Evolutionary conservation across 257 asterid genomes (phyloP), one percentile per base, ranked within the genome.

Genomic region (Ballota nigra): DNA sequence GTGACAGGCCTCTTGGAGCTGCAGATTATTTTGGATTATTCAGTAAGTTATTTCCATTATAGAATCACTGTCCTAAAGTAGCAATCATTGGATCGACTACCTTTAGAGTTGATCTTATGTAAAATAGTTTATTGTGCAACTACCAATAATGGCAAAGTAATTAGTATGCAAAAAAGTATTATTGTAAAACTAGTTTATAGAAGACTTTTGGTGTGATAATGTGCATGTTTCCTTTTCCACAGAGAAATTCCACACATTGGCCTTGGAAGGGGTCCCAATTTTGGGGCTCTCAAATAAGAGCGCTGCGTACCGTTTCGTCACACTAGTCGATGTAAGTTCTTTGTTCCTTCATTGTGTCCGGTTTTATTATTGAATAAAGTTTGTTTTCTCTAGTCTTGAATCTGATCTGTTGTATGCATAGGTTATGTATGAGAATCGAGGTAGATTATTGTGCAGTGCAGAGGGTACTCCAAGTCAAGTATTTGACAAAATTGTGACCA

Each of bases 1-100:
- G 96, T 19, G 92, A 91, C 67, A 79, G 83, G 53, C 97, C 97
- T 73, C 95, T 91, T 58, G 97, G 97, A 3, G 97, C 97, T 19
- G 97, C 97, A 26, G 97, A 91, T 71, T 91, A 91, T 71, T 81
- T 89, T 40, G 97, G 93, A 55, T 73, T 90, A 78, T 90, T 82
- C 71, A 86, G 97, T 90, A 75, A 83, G 90, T 74, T 66, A 40
- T 34, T 64, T 71, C 8, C n/a, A 56, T 22, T 23, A 11, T 12
- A 36, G 43, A 1, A 22, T 22, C 31, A 19, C 59, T 16, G 45
- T 10, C 47, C 47, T 40, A 41, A 41, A 11, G 49, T 45, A 45
- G 19, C 6, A 41, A 52, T 19, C 28, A 18, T 52, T 4, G 12
- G 47, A 29, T 28, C 13, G 11, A 16, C 16, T n/a, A 29, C 7